These are phyloP conservation scores for Psidium friedrichsthalianum DNA, from an alignment of 345 rosid species.

Conservation along the genomic window DNA sequence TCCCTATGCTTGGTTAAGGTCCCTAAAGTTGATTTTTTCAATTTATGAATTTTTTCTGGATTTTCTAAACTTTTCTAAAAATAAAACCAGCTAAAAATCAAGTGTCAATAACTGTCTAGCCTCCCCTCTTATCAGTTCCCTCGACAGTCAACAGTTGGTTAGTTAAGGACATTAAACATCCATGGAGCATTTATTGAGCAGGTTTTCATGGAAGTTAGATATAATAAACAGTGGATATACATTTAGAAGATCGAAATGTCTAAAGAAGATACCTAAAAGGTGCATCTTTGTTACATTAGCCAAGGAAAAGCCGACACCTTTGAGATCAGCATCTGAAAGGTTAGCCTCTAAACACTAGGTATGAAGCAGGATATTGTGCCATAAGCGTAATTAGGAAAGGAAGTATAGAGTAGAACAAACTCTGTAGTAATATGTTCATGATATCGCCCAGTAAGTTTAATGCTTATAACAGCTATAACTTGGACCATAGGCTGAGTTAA, in stretches of 20 bases:
- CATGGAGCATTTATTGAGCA: not conserved
- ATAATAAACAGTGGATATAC: not conserved
- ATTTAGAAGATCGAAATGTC: not conserved
- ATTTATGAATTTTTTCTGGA: no score
- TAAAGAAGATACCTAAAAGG: not conserved
- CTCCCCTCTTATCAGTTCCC: not conserved
- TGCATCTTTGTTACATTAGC: constrained; percentile 86
- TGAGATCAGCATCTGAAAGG: constrained; percentile 86
- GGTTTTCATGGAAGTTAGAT: not conserved
- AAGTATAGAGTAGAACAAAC: not conserved
- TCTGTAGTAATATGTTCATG: not conserved
- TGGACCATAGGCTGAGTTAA: not conserved
- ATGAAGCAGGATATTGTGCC: not conserved
- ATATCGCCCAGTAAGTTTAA: not conserved
- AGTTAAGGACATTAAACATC: not conserved
- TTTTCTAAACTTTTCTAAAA: no score
- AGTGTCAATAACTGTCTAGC: not conserved
- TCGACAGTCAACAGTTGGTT: not conserved
- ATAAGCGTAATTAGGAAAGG: not conserved
- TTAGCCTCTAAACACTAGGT: constrained; percentile 54
- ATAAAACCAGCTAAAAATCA: no score
- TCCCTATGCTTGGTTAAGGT: no score
- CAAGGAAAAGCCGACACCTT: constrained; percentile 79
- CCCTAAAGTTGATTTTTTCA: no score
- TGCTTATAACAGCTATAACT: not conserved